These are phyloP conservation scores for Mallotus nudiflorus DNA, from an alignment of 345 rosid species.

Conservation along the genomic window DNA sequence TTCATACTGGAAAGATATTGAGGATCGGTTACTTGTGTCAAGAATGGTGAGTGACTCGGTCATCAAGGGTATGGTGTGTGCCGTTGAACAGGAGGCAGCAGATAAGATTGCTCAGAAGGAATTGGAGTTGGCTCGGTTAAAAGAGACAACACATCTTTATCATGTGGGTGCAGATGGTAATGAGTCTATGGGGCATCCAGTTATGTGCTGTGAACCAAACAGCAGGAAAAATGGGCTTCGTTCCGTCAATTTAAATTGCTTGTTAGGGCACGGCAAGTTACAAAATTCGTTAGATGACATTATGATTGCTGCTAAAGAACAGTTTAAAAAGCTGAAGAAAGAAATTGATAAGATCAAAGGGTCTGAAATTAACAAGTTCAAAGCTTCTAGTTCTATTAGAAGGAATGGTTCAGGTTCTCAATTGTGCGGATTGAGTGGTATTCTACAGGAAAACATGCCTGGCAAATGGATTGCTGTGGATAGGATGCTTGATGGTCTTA, in stretches of 20 bases:
- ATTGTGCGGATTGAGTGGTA: constrained; percentile 47
- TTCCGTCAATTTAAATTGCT: constrained; percentile 23
- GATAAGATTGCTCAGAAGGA: constrained; percentile 67
- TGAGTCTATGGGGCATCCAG: constrained; percentile 16
- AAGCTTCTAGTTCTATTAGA: constrained; percentile 34
- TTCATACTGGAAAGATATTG: constrained; percentile 58
- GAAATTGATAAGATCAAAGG: constrained; percentile 31
- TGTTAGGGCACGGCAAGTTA: constrained; percentile 20
- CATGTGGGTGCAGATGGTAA: constrained; percentile 31
- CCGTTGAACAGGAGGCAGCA: constrained; percentile 60
- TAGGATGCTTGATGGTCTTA: constrained; percentile 24
- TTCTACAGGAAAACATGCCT: constrained; percentile 38
- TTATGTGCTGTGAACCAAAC: constrained; percentile 13
- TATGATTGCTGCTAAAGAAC: constrained; percentile 41
- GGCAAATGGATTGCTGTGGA: constrained; percentile 29
- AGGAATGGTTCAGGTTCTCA: constrained; percentile 39
- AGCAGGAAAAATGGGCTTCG: neutral
- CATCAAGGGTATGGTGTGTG: constrained; percentile 56
- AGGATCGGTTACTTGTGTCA: constrained; percentile 55
- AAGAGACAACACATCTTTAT: constrained; percentile 40
- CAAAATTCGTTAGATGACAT: constrained; percentile 41
- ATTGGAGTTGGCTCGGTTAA: constrained; percentile 51
- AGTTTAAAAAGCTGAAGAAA: constrained; percentile 55
- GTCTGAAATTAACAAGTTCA: constrained; percentile 46
- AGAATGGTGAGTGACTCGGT: constrained; percentile 80